Conservation (phyloP, 2,329 filamentous ascomycete species). For the Chrysosphaeria jannelii region DNA sequence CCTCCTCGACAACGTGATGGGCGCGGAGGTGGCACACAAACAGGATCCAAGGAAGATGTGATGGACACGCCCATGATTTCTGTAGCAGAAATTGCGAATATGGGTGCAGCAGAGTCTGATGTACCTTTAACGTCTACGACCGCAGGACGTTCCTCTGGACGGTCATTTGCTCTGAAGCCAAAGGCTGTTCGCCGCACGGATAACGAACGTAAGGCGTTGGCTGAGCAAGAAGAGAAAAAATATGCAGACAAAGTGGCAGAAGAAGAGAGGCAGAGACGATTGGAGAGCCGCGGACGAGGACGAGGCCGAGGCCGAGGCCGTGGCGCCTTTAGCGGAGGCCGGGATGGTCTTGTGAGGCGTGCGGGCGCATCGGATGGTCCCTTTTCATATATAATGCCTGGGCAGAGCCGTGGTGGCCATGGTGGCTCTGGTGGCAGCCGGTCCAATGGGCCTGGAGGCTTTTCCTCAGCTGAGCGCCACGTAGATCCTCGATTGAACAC, state of each 20-base stretch:
- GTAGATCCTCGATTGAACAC: conserved; percentile 22
- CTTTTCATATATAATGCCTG: conserved; percentile 9
- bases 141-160: too few species aligned
- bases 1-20: too few species aligned
- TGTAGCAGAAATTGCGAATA: too few species aligned
- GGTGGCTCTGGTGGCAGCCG: conserved; percentile 2
- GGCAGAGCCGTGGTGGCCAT: conserved; percentile 4
- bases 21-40: not conserved
- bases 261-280: conserved; percentile 7
- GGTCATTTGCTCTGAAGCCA: conserved; percentile 8
- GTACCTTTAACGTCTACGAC: too few species aligned
- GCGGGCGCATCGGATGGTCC: conserved; percentile 9
- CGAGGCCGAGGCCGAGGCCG: conserved; percentile 6
- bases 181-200: conserved; percentile 9
- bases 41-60: too few species aligned
- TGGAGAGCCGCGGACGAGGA: conserved; percentile 7
- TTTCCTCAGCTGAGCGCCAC: conserved; percentile 7
- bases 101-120: too few species aligned
- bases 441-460: conserved; percentile 6
- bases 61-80: too few species aligned
- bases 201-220: conserved; percentile 10
- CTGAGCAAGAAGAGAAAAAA: conserved; percentile 9
- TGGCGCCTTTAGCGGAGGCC: conserved; percentile 5
- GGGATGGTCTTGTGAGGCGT: conserved; percentile 7
- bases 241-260: conserved; percentile 7